Evolutionary conservation across 352 stramenopile genomes (phyloP), one percentile per base, ranked within the genome.

Genomic region (Elongisporangium senticosum): DNA sequence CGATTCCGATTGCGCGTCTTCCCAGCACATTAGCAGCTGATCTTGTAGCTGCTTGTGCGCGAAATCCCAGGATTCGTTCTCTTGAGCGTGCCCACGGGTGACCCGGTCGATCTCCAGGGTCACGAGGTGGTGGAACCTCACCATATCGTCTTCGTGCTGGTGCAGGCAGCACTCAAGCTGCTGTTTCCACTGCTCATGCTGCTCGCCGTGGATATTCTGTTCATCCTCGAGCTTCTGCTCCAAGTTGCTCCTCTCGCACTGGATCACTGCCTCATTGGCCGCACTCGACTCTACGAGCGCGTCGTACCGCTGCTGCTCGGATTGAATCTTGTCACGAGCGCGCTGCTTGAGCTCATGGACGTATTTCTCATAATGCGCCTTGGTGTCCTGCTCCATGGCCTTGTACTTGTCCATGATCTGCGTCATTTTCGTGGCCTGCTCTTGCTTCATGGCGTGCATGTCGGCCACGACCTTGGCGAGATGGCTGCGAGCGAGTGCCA

Each of bases 361-460:
- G 55, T 75, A 68, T 10, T 49, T 58, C 50, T 91, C 83, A 51
- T 90, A 88, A 47, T 85, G 73, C 4, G 49, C 26, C 26, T 74
- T 75, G 19, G 76, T 90, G 23, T 88, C 65, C 11, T 65, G 62
- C 56, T 92, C 84, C 48, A 92, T 79, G 4, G 50, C 50, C 20
- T 74, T 82, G 40, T 79, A 90, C 8, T 75, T 59, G 11, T 72
- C 70, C 7, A 90, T 56, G 54, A 94, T 87, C 48, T 64, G 47
- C 24, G 61, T 53, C 37, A 94, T 59, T 23, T 77, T 75, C 48
- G 69, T 55, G 1, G 75, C 60, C 28, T 92, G 83, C 11, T 89
- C 72, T 23, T 76, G 68, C 62, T 94, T 89, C 71, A 92, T 85
- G 43, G 63, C 49, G 63, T 87, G 82, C 80, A 94, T 92, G 43